Evolutionary conservation across 179 eudicot species (phyloP).

Genomic region (Gypsophila paniculata): DNA sequence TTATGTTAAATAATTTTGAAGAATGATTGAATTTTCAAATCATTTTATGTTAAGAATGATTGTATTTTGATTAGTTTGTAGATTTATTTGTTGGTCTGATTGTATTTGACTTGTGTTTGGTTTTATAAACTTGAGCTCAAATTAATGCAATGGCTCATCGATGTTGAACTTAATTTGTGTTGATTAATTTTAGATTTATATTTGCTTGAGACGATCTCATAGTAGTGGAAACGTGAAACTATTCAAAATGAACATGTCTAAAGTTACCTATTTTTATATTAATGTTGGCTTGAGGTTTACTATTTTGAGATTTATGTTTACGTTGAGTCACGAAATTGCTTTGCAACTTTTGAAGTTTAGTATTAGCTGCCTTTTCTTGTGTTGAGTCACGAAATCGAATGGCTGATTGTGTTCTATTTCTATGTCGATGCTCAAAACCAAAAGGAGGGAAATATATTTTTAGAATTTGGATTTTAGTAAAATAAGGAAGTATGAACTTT

Average conservation of each 20-base stretch:
- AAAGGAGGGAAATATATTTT: neutral
- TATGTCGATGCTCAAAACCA: neutral
- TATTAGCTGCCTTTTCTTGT: neutral
- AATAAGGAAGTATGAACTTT: too few relatives aligned
- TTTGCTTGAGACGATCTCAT: neutral
- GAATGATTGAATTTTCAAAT: neutral
- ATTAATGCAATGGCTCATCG: neutral
- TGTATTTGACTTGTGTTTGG: neutral
- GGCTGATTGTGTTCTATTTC: neutral
- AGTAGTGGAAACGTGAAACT: neutral
- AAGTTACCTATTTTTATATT: too few relatives aligned
- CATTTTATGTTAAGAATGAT: slow-evolving; percentile 17
- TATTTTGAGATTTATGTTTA: neutral
- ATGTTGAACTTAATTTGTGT: neutral
- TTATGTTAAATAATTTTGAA: slow-evolving; percentile 20
- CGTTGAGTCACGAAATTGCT: neutral
- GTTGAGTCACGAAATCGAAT: neutral
- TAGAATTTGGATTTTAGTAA: neutral
- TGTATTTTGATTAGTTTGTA: neutral
- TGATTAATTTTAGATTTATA: neutral
- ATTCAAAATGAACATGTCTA: neutral
- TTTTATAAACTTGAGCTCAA: slow-evolving; percentile 11
- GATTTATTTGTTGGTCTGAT: neutral
- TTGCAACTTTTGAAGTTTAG: neutral
- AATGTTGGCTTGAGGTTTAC: too few relatives aligned